A percentile compares a stretch with the other conserved stretches of the same genome.
Evolutionary conservation across 140 eudicot genomes (phyloP).

Genomic region (Oenanthe javanica): DNA sequence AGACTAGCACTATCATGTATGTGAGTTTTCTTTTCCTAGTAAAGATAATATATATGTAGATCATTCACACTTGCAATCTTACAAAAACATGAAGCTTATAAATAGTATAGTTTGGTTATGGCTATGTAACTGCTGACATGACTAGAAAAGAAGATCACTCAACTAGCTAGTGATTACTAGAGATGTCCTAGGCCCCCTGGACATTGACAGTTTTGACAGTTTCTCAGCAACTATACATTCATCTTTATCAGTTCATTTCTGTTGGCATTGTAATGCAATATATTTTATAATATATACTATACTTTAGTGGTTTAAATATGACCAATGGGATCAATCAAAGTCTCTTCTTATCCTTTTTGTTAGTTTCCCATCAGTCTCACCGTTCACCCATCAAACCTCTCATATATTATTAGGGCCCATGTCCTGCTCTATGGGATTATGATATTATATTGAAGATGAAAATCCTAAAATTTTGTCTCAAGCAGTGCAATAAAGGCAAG

Average conservation of each 20-base stretch:
- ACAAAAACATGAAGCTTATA: too few species aligned
- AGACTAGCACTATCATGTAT: too few species aligned
- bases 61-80: too few species aligned
- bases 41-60: too few species aligned
- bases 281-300: neutral
- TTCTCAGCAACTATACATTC: neutral
- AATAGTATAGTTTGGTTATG: too few species aligned
- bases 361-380: neutral
- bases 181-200: neutral
- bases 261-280: neutral
- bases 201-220: neutral
- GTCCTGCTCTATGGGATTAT: too few species aligned
- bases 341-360: conserved; percentile 2
- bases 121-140: neutral
- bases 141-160: neutral
- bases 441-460: too few species aligned
- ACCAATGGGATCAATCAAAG: neutral
- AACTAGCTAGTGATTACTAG: neutral
- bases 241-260: neutral
- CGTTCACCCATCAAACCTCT: neutral
- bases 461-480: too few species aligned
- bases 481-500: too few species aligned
- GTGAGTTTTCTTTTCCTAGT: too few species aligned
- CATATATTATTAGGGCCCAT: neutral
- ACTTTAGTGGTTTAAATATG: too few species aligned